Conservation (phyloP, 2,329 filamentous ascomycete species). For the Parastagonospora nodorum region DNA sequence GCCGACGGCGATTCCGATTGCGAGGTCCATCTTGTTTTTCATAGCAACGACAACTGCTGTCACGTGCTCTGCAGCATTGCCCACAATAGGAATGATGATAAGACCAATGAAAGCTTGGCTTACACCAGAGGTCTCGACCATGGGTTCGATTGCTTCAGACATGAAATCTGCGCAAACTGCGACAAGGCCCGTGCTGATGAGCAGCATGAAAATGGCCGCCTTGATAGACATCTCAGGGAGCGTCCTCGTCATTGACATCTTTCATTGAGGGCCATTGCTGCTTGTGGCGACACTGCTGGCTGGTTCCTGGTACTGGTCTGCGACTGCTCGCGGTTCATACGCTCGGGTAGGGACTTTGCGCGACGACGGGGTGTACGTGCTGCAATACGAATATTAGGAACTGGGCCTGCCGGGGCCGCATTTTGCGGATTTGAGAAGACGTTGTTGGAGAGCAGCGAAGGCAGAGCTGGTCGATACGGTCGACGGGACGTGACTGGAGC, state of each 20-base stretch:
- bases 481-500: constrained; percentile 60
- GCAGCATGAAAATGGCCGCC: constrained; percentile 60
- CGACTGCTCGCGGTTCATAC: constrained; percentile 35
- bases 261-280: constrained; percentile 21
- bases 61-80: constrained; percentile 81
- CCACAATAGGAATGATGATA: constrained; percentile 81
- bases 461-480: constrained; percentile 62
- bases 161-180: constrained; percentile 74
- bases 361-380: constrained; percentile 38
- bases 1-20: constrained; percentile 79
- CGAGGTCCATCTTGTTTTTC: constrained; percentile 85
- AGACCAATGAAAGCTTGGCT: constrained; percentile 78
- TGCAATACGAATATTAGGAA: constrained; percentile 39
- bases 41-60: constrained; percentile 79
- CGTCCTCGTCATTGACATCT: constrained; percentile 36
- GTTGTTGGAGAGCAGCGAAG: constrained; percentile 71
- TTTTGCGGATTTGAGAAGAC: constrained; percentile 63
- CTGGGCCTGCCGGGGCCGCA: constrained; percentile 37
- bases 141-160: constrained; percentile 72
- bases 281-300: constrained; percentile 25
- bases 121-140: constrained; percentile 64
- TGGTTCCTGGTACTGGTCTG: constrained; percentile 20
- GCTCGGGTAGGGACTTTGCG: constrained; percentile 43
- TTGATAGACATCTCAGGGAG: constrained; percentile 61
- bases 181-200: constrained; percentile 60